Percentiles rank a stretch among this genome's conserved stretches.
phyloP scores from a whole-genome alignment of 139 green algal genomes.

The Cymbomonas tetramitiformis region DNA sequence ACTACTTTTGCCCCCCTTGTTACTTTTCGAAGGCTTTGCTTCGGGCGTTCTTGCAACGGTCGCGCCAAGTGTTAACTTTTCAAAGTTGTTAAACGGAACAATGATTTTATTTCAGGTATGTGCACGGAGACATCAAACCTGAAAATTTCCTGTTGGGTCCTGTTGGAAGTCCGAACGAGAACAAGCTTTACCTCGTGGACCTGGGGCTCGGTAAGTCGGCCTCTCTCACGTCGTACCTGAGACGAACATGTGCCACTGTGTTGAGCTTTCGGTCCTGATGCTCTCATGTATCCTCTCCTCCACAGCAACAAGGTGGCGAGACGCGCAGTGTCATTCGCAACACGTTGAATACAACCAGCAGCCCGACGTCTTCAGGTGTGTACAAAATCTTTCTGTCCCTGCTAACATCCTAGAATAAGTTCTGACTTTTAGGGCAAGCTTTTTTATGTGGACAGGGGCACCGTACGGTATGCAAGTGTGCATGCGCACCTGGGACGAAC shows the following conservation, averaged over 20 bases:
- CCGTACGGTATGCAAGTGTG: slow-evolving; percentile 90
- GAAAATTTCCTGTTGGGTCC: slow-evolving; percentile 96
- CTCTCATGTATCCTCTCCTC: slow-evolving; percentile 24
- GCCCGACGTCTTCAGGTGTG: slow-evolving; percentile 86
- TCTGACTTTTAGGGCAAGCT: slow-evolving; percentile 4
- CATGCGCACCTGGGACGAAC: slow-evolving; percentile 93
- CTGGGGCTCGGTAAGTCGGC: slow-evolving; percentile 85
- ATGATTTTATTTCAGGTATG: too few species aligned
- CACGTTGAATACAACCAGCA: slow-evolving; percentile 98
- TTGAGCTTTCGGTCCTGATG: too few species aligned
- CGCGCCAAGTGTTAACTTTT: slow-evolving; percentile 19
- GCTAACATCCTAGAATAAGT: not conserved
- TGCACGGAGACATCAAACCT: slow-evolving; percentile 97
- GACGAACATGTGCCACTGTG: too few species aligned
- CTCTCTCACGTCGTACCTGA: too few species aligned
- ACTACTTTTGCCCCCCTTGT: not conserved
- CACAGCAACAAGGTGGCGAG: slow-evolving; percentile 76
- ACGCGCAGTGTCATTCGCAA: slow-evolving; percentile 65
- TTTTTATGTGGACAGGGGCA: too few species aligned
- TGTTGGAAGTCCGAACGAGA: slow-evolving; percentile 60
- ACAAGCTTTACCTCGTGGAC: slow-evolving; percentile 90
- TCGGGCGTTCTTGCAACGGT: too few species aligned
- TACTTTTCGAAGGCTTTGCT: too few species aligned
- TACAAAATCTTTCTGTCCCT: not conserved
- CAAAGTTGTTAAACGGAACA: too few species aligned